Evolutionary conservation across 768 basidiomycete genomes (phyloP).

Genomic region (Mycena indigotica): DNA sequence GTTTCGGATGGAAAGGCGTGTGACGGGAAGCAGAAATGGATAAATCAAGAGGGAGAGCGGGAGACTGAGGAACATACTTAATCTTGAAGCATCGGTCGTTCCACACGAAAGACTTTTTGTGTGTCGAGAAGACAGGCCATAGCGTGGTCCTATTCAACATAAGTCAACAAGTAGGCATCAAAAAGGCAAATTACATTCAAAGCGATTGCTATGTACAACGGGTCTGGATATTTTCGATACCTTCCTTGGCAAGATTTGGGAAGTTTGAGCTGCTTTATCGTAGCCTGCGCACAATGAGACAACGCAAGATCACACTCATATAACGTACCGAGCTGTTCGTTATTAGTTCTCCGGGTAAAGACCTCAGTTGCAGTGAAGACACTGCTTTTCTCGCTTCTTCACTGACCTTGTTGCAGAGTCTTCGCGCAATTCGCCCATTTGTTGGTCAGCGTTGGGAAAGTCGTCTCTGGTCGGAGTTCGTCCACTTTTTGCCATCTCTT

Average conservation of each 20-base stretch:
- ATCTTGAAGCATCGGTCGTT: conserved; percentile 77
- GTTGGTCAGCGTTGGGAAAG: too few relatives aligned
- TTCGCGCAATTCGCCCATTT: too few relatives aligned
- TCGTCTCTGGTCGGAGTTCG: too few relatives aligned
- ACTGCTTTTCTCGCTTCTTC: too few relatives aligned
- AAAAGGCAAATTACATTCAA: conserved; percentile 45
- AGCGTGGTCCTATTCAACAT: conserved; percentile 63
- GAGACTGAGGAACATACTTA: conserved; percentile 45
- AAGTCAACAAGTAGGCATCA: background rate
- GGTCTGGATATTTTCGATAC: conserved; percentile 76
- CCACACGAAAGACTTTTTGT: conserved; percentile 84
- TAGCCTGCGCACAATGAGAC: conserved; percentile 54
- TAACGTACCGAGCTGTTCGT: conserved; percentile 78
- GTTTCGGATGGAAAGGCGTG: conserved; percentile 78
- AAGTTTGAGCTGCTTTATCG: conserved; percentile 69
- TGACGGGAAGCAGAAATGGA: conserved; percentile 59
- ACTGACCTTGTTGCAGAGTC: too few relatives aligned
- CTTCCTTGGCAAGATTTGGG: conserved; percentile 46
- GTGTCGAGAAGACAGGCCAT: conserved; percentile 81
- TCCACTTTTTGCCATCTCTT: too few relatives aligned
- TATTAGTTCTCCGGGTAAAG: conserved; percentile 93
- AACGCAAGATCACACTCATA: background rate
- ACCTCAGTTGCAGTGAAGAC: conserved; percentile 74
- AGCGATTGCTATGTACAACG: conserved; percentile 68
- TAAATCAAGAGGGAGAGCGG: conserved; percentile 1